Base-by-base conservation (phyloP, 257 asterid species). In the Craterostigma plantagineum region DNA sequence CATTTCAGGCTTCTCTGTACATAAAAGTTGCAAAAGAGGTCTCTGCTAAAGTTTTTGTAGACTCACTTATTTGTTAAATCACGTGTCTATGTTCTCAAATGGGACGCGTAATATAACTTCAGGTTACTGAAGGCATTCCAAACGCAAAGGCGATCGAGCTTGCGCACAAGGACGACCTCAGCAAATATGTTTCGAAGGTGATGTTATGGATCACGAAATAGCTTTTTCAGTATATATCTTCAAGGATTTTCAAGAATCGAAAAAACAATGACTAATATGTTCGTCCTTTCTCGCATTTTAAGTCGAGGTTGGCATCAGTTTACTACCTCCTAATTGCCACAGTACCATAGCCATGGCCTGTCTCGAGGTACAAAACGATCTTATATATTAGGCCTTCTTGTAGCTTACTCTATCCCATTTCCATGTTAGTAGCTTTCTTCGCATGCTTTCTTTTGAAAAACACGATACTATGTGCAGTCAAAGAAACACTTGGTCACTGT, bases 241-340 rank as follows among this genome's bases (percentile, higher is more conserved):
- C 42, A 7, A 39, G 7, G 16, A 10, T n/a, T 38, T n/a, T 38
- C 13, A 7, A 38, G 4, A 38, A 38, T 4, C 4, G 13, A 7
- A 6, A 38, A 38, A n/a, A 10, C 14, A 38, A 38, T 6, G 33
- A n/a, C n/a, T n/a, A n/a, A n/a, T n/a, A n/a, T n/a, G n/a, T 5
- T 34, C 50, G 53, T 59, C 43, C 51, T 50, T 45, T 33, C 44
- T 35, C 53, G n/a, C n/a, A n/a, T 16, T 63, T 65, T 87, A 87
- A 95, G 93, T 67, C 59, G 85, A 87, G 49, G 79, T 87, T 27
- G 95, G 81, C 35, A 74, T 87, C 70, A 87, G 97, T 54, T 72
- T 87, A 64, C 78, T 87, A 51, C 97, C 97, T 49, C 77, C 95
- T 18, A 78, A 82, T 66, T 82, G 76, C 61, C 97, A 87, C 67